These are phyloP conservation scores for Sorghum bicolor DNA, from an alignment of 176 grass and related monocot genomes.

Conservation along the genomic window Sorghum_bicolor_NCBIv3 NC_012870.2:69149001-69149500, in stretches of 20 bases:
- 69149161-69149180: conserved; percentile 41
- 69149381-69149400: neutral
- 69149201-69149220: conserved; percentile 86
- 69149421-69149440: neutral
- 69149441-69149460: neutral
- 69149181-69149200: conserved; percentile 75
- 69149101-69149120: conserved; percentile 36
- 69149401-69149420: neutral
- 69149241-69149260: conserved; percentile 90
- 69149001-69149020: conserved; percentile 73
- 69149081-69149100: conserved; percentile 83
- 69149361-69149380: neutral
- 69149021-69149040: conserved; percentile 97
- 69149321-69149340: neutral
- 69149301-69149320: neutral
- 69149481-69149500: neutral
- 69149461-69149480: neutral
- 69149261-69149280: conserved; percentile 48
- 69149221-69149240: conserved; percentile 78
- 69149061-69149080: conserved; percentile 82
- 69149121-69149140: neutral
- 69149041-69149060: conserved; percentile 99
- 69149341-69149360: neutral
- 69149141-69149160: conserved; percentile 24
- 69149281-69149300: neutral